phyloP scores from a whole-genome alignment of 306 rosid species.

The Vicia sativa region DNA sequence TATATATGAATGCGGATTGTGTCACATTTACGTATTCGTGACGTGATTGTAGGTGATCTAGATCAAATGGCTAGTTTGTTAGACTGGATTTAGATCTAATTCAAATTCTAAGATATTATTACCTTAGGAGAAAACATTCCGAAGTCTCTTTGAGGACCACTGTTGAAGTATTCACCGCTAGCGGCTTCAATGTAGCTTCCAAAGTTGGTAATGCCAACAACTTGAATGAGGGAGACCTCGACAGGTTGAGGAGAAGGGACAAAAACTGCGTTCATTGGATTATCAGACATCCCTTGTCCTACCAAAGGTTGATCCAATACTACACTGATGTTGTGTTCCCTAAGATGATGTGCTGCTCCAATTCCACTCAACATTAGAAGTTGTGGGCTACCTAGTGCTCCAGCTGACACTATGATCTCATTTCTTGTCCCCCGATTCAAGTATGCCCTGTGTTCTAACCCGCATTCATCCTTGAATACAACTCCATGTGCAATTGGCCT shows the following conservation, averaged over 20 bases:
- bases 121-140: constrained; percentile 64
- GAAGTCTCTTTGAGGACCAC: constrained; percentile 42
- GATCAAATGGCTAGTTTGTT: background rate
- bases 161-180: constrained; percentile 59
- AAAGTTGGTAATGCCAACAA: constrained; percentile 40
- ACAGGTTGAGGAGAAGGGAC: constrained; percentile 66
- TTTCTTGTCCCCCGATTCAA: constrained; percentile 37
- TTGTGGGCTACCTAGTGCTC: constrained; percentile 87
- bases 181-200: constrained; percentile 70
- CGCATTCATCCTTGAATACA: constrained; percentile 45
- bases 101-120: background rate
- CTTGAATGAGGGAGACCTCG: constrained; percentile 46
- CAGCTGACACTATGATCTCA: constrained; percentile 67
- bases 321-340: constrained; percentile 50
- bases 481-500: constrained; percentile 71
- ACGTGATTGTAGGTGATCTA: background rate
- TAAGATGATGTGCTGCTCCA: constrained; percentile 53
- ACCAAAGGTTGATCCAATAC: constrained; percentile 59
- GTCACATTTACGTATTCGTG: background rate
- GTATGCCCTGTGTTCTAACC: constrained; percentile 50
- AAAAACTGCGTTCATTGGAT: constrained; percentile 69
- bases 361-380: constrained; percentile 69
- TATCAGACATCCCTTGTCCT: constrained; percentile 70
- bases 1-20: background rate
- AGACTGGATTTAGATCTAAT: background rate